A percentile compares a stretch with the other conserved stretches of the same genome.
Evolutionary conservation across 495 filamentous ascomycete species (phyloP).

Genomic region (Bathelium albidoporum): DNA sequence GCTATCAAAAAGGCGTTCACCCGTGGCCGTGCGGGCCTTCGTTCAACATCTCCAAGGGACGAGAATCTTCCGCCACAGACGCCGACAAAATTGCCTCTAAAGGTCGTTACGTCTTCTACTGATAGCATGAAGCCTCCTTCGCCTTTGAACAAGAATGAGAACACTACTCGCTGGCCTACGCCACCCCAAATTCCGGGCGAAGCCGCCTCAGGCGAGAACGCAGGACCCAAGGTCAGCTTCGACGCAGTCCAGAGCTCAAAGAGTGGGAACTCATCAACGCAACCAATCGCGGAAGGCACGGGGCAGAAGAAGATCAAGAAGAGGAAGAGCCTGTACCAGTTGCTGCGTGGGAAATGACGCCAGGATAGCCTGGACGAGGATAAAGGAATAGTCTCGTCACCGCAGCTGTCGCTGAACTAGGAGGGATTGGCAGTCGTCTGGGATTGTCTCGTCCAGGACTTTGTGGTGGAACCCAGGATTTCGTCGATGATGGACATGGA

Average conservation of each 20-base stretch:
- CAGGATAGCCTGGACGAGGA: not conserved
- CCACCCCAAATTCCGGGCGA: not conserved
- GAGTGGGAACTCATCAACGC: not conserved
- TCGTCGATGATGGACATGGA: not conserved
- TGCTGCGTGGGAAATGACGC: not conserved
- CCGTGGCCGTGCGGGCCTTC: not conserved
- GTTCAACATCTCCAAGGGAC: not conserved
- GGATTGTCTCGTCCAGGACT: conserved; percentile 4
- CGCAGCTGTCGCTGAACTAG: not conserved
- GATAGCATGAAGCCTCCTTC: not conserved
- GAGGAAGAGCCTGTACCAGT: not conserved
- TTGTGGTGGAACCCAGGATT: not conserved
- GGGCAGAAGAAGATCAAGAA: not conserved
- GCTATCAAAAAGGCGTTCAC: not conserved
- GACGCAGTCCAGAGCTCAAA: not conserved
- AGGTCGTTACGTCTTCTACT: not conserved
- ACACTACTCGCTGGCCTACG: not conserved
- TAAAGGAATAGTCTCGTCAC: not conserved
- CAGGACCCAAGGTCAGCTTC: not conserved
- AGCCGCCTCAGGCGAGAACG: not conserved
- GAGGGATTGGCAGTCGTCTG: not conserved
- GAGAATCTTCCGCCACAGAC: not conserved
- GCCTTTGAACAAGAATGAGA: not conserved
- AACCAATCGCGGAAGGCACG: not conserved
- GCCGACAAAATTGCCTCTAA: not conserved